Percentiles rank a stretch among this genome's conserved stretches.
Conservation (phyloP, 202 grass and related monocot species). For the Hordeum pubiflorum region DNA sequence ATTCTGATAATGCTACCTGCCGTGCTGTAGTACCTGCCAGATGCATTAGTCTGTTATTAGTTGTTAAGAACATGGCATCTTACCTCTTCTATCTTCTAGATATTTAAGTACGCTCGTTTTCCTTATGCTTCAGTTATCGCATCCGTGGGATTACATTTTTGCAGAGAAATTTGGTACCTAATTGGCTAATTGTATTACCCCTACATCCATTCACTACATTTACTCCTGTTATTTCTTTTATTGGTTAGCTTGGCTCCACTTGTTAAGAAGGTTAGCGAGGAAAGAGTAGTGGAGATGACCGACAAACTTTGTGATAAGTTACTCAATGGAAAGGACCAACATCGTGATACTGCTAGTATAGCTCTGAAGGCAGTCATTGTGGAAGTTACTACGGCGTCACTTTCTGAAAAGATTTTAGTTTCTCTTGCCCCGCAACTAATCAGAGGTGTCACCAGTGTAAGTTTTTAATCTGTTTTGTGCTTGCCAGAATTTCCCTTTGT, state of each 20-base stretch:
- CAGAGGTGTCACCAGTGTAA: slow-evolving; percentile 73
- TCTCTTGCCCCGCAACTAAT: slow-evolving; percentile 78
- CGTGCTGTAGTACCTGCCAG: background rate
- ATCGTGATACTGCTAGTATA: slow-evolving; percentile 96
- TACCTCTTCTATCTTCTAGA: background rate
- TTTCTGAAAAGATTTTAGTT: slow-evolving; percentile 81
- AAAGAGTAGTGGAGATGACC: slow-evolving; percentile 79
- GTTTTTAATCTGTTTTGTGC: slow-evolving; percentile 7
- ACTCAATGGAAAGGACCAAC: slow-evolving; percentile 85
- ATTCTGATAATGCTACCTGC: background rate
- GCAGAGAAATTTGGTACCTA: background rate
- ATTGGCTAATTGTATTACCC: background rate
- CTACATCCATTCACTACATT: background rate
- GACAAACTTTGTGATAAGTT: slow-evolving; percentile 90
- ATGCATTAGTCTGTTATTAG: background rate
- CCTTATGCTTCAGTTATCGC: background rate
- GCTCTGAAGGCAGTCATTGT: slow-evolving; percentile 82
- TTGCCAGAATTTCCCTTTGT: background rate
- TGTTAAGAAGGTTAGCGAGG: slow-evolving; percentile 81
- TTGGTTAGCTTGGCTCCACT: slow-evolving; percentile 73
- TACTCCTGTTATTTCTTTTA: background rate
- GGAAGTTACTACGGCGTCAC: slow-evolving; percentile 69
- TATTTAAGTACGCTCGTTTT: background rate
- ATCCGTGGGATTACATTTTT: background rate
- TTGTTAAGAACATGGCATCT: background rate